Base-by-base conservation (phyloP, 2,329 filamentous ascomycete genomes). In the Emmonsiellopsis sp. region DNA sequence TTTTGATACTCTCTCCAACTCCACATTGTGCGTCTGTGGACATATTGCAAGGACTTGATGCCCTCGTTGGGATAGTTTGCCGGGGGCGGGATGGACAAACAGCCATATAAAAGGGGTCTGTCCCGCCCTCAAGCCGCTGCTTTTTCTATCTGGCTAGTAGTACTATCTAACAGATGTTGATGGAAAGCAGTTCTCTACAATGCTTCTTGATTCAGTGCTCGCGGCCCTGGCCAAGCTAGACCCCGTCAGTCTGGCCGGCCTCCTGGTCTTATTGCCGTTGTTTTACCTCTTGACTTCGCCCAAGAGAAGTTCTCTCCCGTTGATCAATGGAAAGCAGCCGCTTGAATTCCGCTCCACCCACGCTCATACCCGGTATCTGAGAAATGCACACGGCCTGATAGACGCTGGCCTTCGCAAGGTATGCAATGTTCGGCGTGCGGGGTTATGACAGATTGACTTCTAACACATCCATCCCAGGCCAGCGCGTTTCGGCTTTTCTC, bases 401-500 rank as follows among this genome's bases (percentile, higher is more conserved):
- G 17, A 45, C 5, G 40, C 40, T 11, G 49, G 36, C 37, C 52
- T 34, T 53, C 51, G 34, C 52, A 58, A 42, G 51, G 48, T 45
- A 51, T 54, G 40, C 21, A 27, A 47, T 27, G 42, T 48, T 27
- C 36, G 33, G 31, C 50, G 57, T 17, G 51, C 32, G 32, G 17
- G 6, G 11, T n/a, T n/a, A 40, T 8, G 51, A 51, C n/a, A 54
- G 40, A 42, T 56, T 27, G 13, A 50, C 14, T 21, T 53, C 54
- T 17, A 42, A 43, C 47, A 49, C 42, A 60, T 57, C 50, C 14
- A 42, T 8, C 46, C n/a, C 46, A 61, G 57, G 49, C 50, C 11
- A 51, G 47, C 8, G 48, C 52, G 1, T 60, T 62, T 43, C 55
- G 49, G 3, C 48, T 62, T 8, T 32, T 57, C 10, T 54, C 57